These are phyloP conservation scores for Phyllosticta capitalensis DNA, from an alignment of 2,329 filamentous ascomycete species.

Conservation along the genomic window DNA sequence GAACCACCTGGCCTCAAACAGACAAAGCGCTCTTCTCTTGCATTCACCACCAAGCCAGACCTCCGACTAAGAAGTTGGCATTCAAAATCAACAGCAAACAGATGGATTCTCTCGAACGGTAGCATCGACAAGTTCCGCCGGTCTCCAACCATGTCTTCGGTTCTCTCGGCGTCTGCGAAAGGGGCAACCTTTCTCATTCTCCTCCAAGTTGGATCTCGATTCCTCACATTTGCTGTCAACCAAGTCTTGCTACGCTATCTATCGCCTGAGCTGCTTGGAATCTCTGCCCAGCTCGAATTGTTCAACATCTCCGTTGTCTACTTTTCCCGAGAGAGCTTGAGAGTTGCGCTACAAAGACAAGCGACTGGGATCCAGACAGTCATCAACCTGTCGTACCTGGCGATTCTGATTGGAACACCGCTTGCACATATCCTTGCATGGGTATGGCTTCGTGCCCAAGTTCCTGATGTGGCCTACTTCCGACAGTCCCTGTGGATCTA, in stretches of 20 bases:
- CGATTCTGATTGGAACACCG: conserved; percentile 57
- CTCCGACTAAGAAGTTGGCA: too few species aligned
- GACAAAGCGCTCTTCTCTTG: too few species aligned
- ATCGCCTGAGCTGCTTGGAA: conserved; percentile 73
- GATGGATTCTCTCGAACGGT: conserved; percentile 2
- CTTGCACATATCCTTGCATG: conserved; percentile 56
- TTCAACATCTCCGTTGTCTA: conserved; percentile 91
- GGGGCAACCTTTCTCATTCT: conserved; percentile 80
- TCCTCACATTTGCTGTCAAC: conserved; percentile 83
- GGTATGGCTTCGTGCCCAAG: conserved; percentile 53
- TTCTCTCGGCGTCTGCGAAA: conserved; percentile 44
- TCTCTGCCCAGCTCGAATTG: conserved; percentile 83
- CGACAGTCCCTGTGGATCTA: conserved; percentile 45
- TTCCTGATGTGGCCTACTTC: conserved; percentile 54
- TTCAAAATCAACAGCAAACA: background rate
- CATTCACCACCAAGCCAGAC: background rate
- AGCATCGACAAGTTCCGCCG: conserved; percentile 5
- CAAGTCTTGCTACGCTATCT: conserved; percentile 82
- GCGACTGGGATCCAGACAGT: conserved; percentile 56
- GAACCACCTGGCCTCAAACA: too few species aligned
- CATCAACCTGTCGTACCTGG: conserved; percentile 80
- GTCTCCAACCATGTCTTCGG: conserved; percentile 14
- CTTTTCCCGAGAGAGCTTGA: conserved; percentile 83
- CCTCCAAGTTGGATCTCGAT: conserved; percentile 78
- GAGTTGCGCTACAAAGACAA: conserved; percentile 83